These are phyloP conservation scores for Gorgonomyces haynaldii DNA, from an alignment of 192 early-diverging fungal genomes.

Conservation along the genomic window DNA sequence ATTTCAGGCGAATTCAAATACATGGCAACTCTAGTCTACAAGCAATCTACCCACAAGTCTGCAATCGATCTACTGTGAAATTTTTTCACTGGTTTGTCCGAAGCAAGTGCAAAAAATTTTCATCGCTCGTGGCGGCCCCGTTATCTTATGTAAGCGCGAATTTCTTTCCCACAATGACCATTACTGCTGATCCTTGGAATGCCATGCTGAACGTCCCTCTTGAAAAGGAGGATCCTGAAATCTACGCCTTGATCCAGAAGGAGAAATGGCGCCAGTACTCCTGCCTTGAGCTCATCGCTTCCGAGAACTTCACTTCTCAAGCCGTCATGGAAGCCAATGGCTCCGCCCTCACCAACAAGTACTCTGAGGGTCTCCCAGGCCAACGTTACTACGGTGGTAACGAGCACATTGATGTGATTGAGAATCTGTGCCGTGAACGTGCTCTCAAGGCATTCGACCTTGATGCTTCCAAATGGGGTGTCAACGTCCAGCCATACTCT, in stretches of 20 bases:
- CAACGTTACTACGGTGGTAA: constrained; percentile 99
- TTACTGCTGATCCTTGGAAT: constrained; percentile 19
- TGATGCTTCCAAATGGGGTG: constrained; percentile 86
- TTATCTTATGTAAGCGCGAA: too few species aligned
- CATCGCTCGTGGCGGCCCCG: too few species aligned
- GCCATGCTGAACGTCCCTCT: constrained; percentile 74
- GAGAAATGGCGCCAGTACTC: constrained; percentile 98
- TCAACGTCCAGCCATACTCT: constrained; percentile 99
- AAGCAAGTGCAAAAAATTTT: too few species aligned
- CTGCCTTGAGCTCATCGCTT: constrained; percentile 96
- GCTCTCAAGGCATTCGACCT: constrained; percentile 90
- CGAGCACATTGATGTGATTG: constrained; percentile 92
- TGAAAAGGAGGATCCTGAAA: constrained; percentile 81
- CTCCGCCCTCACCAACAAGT: constrained; percentile 98
- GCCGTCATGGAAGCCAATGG: constrained; percentile 99
- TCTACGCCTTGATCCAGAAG: constrained; percentile 87
- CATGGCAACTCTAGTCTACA: too few species aligned
- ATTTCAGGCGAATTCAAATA: too few species aligned
- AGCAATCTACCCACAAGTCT: too few species aligned
- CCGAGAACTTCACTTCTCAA: constrained; percentile 99
- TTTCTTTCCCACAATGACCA: too few species aligned
- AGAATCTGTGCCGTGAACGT: constrained; percentile 90
- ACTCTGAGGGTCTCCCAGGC: constrained; percentile 98
- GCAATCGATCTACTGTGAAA: too few species aligned
- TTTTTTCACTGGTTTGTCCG: too few species aligned